Evolutionary conservation across 2,329 filamentous ascomycete species (phyloP), one percentile per base, ranked within the genome.

Genomic region (Diplodia sapinea): DNA sequence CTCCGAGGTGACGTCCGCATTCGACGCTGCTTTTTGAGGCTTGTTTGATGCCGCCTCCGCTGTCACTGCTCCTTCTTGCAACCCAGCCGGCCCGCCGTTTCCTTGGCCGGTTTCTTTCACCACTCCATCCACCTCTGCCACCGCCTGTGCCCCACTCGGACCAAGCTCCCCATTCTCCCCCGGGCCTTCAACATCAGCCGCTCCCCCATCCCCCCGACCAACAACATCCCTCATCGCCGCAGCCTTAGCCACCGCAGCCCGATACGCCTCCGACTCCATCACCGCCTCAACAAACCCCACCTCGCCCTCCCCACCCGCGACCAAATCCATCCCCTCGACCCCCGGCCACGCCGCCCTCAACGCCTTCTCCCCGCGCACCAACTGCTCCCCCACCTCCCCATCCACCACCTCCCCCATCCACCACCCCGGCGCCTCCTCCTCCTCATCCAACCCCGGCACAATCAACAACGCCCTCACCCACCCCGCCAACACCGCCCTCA

Each of bases 201-300:
- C n/a, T 11, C 43, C 17, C n/a, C 17, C 43, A n/a, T 20, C 43
- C 17, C 17, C 7, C 43, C n/a, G 43, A n/a, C 3, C 17, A 47
- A 3, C n/a, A n/a, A 0, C 7, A 11, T 20, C 43, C 7, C n/a
- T 47, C 17, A 15, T 47, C 1, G 17, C 17, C 43, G 6, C 43
- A 6, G 43, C 33, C 33, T 36, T 17, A 47, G 43, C 43, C 43
- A 47, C n/a, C n/a, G 43, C 43, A n/a, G 17, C 43, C n/a, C 9
- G 43, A 8, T 20, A 47, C 43, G 43, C 54, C 15, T 31, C 73
- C 9, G 75, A 77, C 51, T 74, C 75, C 47, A 75, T 59, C 9
- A 77, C 71, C 50, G 74, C 71, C 50, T 77, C 72, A 50, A 76
- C 74, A 59, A 78, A 77, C 0, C 71, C 65, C 29, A 76, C 76